Evolutionary conservation across 2,329 filamentous ascomycete genomes (phyloP).

Genomic region (Botryotinia convoluta): DNA sequence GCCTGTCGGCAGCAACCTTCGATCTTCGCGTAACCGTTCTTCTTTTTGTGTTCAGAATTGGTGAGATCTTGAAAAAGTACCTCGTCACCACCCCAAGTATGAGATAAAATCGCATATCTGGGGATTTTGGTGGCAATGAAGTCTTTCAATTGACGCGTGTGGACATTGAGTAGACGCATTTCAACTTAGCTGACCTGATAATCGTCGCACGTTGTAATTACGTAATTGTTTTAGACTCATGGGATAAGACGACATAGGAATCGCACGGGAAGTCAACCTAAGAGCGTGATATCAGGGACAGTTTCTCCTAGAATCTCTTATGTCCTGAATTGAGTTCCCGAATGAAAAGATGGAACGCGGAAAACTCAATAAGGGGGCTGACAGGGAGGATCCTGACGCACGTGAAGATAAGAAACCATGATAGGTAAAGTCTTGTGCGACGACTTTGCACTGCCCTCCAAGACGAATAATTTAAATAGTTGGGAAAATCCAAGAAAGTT

Average conservation of each 20-base stretch:
- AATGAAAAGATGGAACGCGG: neutral
- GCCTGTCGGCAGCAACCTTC: neutral
- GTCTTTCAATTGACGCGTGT: neutral
- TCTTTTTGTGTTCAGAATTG: neutral
- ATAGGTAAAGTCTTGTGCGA: neutral
- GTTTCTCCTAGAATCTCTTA: neutral
- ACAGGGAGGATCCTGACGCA: neutral
- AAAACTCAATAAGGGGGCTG: neutral
- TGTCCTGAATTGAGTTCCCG: neutral
- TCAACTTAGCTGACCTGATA: neutral
- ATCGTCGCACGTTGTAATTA: neutral
- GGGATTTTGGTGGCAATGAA: neutral
- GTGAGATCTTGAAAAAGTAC: neutral
- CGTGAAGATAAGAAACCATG: neutral
- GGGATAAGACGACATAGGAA: neutral
- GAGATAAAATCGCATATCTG: slow-evolving; percentile 6
- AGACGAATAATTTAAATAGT: neutral
- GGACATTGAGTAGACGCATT: slow-evolving; percentile 11
- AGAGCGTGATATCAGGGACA: neutral
- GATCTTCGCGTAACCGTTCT: slow-evolving; percentile 4
- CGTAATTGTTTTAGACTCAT: neutral
- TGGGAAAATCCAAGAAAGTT: neutral
- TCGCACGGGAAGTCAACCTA: neutral
- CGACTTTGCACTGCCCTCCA: neutral
- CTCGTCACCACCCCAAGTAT: slow-evolving; percentile 2